Evolutionary conservation across 1,284 basidiomycete genomes (phyloP), one percentile per base, ranked within the genome.

Genomic region (Pterulicium gracile): DNA sequence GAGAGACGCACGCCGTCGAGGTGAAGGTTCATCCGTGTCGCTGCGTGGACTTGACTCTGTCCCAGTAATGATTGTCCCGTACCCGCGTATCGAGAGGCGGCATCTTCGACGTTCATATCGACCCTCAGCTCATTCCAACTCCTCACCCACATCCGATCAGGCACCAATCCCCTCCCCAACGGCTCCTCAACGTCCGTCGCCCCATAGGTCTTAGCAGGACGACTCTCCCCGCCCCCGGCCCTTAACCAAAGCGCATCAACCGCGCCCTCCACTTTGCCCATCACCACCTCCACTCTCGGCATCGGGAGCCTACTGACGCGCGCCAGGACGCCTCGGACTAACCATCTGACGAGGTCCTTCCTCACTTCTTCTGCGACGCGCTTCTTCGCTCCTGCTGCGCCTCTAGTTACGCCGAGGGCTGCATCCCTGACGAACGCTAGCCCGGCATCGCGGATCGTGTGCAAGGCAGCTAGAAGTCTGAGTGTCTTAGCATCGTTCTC

Each of bases 1-100:
- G 61, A 58, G 42, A 70, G 51, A 21, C 71, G 62, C 14, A 74
- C 54, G 2, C 72, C 72, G 35, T 71, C 68, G 42, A 73, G 51
- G 44, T 67, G 66, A 10, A 73, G 47, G 12, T 56, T 60, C 1
- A 69, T 54, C 18, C 64, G 55, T 5, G 60, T 65, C 2, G 57
- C 58, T 15, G 57, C 61, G 46, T 59, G 50, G 24, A 63, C 49
- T 32, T 32, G 27, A 32, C n/a, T 7, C n/a, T 32, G 10, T n/a
- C 23, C 54, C 51, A 23, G 55, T 48, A 24, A 43, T 47, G n/a
- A 20, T 19, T 44, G 47, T 45, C n/a, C 41, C 39, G 23, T 48
- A n/a, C n/a, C 47, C 24, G 43, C 41, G 36, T 52, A 34, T 15
- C 42, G 19, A 2, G 22, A 43, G 19, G 23, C 21, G 4, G 23